Percentiles rank a stretch among this genome's conserved stretches.
Conservation (phyloP, 2,329 filamentous ascomycete species). For the Canariomyces notabilis region DNA sequence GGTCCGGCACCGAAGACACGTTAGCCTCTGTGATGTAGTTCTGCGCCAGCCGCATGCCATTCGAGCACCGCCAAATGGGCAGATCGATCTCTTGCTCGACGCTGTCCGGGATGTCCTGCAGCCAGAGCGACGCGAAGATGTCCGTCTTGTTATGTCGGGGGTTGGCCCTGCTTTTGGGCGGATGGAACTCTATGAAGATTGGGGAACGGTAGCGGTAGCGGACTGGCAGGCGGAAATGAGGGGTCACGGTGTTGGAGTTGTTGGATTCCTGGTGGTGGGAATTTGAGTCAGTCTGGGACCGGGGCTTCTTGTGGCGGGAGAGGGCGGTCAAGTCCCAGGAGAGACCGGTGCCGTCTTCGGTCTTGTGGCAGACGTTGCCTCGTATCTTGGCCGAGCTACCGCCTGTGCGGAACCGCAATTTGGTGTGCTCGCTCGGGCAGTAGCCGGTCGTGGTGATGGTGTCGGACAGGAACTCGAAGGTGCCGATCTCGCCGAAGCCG, state of each 20-base stretch:
- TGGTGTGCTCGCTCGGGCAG: constrained; percentile 60
- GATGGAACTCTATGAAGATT: constrained; percentile 80
- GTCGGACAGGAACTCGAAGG: constrained; percentile 78
- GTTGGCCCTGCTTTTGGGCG: constrained; percentile 60
- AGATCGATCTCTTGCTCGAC: constrained; percentile 73
- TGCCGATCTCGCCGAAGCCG: constrained; percentile 85
- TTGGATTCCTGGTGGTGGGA: too few species aligned
- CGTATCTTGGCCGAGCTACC: constrained; percentile 71
- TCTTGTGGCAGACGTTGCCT: constrained; percentile 55
- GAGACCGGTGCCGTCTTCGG: constrained; percentile 51
- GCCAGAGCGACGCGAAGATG: constrained; percentile 78
- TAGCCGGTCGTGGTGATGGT: constrained; percentile 62
- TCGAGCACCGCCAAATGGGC: constrained; percentile 84
- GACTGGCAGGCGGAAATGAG: constrained; percentile 68
- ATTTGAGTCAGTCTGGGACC: background rate
- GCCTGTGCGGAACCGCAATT: constrained; percentile 75
- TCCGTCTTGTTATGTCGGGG: constrained; percentile 59
- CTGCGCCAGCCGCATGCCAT: constrained; percentile 71
- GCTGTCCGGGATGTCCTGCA: constrained; percentile 77
- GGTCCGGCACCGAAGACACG: constrained; percentile 61
- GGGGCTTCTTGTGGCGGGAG: constrained; percentile 29
- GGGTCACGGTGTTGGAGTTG: constrained; percentile 33
- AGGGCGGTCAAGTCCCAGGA: constrained; percentile 44
- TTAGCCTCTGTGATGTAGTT: constrained; percentile 88
- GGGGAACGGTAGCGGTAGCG: constrained; percentile 87